phyloP scores from a whole-genome alignment of 345 rosid species.

The Microthlaspi erraticum region DNA sequence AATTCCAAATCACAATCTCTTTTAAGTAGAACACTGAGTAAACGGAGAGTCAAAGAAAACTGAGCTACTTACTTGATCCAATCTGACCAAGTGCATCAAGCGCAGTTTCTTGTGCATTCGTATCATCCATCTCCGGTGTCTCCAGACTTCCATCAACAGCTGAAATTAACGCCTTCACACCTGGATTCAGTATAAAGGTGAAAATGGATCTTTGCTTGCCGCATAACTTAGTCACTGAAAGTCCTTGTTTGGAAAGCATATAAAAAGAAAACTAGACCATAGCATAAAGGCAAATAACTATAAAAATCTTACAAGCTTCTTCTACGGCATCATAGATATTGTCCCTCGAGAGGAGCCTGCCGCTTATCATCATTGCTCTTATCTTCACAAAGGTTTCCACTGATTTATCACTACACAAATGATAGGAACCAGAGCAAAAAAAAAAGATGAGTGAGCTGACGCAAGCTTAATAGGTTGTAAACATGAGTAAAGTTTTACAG shows the following conservation, averaged over 20 bases:
- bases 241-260: slow-evolving; percentile 1
- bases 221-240: slow-evolving; percentile 9
- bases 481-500: slow-evolving; percentile 2
- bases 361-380: slow-evolving; percentile 84
- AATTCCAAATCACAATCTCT: slow-evolving; percentile 3
- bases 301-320: slow-evolving; percentile 61
- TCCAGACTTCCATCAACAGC: slow-evolving; percentile 70
- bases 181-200: slow-evolving; percentile 51
- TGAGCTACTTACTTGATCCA: slow-evolving; percentile 72
- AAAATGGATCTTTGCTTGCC: slow-evolving; percentile 6
- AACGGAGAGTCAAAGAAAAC: slow-evolving; percentile 9
- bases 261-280: not conserved
- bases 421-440: slow-evolving; percentile 6
- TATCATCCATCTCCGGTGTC: slow-evolving; percentile 51
- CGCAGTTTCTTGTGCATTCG: slow-evolving; percentile 74
- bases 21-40: slow-evolving; percentile 10
- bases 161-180: slow-evolving; percentile 62
- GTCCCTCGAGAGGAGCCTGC: slow-evolving; percentile 78
- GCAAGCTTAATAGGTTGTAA: slow-evolving; percentile 13
- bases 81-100: slow-evolving; percentile 89
- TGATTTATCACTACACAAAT: slow-evolving; percentile 55
- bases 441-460: slow-evolving; percentile 14
- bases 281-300: not conserved
- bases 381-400: slow-evolving; percentile 62
- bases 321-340: slow-evolving; percentile 54